A percentile compares a stretch with the other conserved stretches of the same genome.
Evolutionary conservation across 768 basidiomycete genomes (phyloP).

Genomic region (Cubamyces sp.): DNA sequence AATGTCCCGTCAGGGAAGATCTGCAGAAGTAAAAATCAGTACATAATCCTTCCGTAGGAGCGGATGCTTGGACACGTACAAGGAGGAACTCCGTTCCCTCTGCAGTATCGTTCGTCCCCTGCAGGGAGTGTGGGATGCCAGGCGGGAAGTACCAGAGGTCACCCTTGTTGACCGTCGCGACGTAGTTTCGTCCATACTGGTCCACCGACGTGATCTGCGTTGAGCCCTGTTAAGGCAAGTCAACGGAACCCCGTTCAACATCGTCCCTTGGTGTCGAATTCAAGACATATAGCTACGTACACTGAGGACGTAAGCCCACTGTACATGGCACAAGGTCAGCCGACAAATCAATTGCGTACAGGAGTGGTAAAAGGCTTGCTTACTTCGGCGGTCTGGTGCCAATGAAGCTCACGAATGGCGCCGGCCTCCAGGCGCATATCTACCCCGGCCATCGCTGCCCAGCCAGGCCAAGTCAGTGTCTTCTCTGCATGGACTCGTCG

Average conservation of each 20-base stretch:
- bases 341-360: not conserved
- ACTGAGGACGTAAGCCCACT: conserved; percentile 41
- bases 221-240: conserved; percentile 39
- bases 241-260: not conserved
- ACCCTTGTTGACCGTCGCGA: conserved; percentile 52
- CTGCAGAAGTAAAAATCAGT: conserved; percentile 27
- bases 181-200: conserved; percentile 50
- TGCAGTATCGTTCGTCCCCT: conserved; percentile 49
- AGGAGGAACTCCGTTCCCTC: conserved; percentile 57
- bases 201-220: conserved; percentile 56
- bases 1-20: conserved; percentile 56
- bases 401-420: conserved; percentile 43
- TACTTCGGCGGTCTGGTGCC: conserved; percentile 40
- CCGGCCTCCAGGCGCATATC: conserved; percentile 44
- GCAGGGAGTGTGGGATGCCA: conserved; percentile 58
- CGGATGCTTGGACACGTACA: conserved; percentile 32
- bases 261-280: no score
- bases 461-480: not conserved
- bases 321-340: not conserved
- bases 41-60: no score
- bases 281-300: conserved; percentile 20
- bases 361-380: not conserved
- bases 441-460: conserved; percentile 35
- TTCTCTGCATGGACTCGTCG: not conserved
- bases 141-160: conserved; percentile 64